Percentiles rank a stretch among this genome's conserved stretches.
These are phyloP conservation scores for Butyriboletus appendiculatus DNA, from an alignment of 1,284 basidiomycete genomes.

Conservation along the genomic window DNA sequence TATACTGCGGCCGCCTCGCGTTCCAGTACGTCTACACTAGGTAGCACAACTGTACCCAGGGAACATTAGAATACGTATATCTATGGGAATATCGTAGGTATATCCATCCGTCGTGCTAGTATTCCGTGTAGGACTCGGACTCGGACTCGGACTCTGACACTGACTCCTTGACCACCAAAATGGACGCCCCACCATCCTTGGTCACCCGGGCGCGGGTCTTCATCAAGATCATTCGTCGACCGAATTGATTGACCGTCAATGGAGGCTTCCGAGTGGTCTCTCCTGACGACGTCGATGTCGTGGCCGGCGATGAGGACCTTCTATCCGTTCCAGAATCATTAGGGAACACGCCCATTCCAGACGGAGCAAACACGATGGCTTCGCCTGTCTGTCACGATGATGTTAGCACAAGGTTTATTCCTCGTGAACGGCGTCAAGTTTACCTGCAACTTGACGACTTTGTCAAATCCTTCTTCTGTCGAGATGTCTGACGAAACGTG, in stretches of 20 bases:
- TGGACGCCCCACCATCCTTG: conserved; percentile 59
- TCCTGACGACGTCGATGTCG: not conserved
- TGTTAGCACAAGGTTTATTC: not conserved
- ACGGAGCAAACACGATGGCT: conserved; percentile 58
- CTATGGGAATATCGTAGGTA: not conserved
- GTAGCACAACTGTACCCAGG: not conserved
- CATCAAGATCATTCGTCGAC: conserved; percentile 53
- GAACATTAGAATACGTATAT: not conserved
- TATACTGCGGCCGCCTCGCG: too few species aligned
- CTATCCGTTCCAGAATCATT: not conserved
- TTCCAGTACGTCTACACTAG: too few species aligned
- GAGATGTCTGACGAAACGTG: conserved; percentile 62
- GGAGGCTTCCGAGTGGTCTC: not conserved
- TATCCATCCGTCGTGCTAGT: not conserved
- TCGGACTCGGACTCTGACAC: conserved; percentile 7
- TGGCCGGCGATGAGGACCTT: not conserved
- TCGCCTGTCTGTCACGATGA: conserved; percentile 51
- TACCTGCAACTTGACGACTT: conserved; percentile 61
- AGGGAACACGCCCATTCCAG: conserved; percentile 46
- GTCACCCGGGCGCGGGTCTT: conserved; percentile 59
- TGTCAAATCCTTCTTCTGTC: conserved; percentile 55
- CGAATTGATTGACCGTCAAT: conserved; percentile 37
- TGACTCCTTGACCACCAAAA: conserved; percentile 49
- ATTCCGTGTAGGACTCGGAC: not conserved
- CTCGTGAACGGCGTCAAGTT: not conserved